phyloP scores from a whole-genome alignment of 352 stramenopile genomes.

The Pythium oligandrum region DNA sequence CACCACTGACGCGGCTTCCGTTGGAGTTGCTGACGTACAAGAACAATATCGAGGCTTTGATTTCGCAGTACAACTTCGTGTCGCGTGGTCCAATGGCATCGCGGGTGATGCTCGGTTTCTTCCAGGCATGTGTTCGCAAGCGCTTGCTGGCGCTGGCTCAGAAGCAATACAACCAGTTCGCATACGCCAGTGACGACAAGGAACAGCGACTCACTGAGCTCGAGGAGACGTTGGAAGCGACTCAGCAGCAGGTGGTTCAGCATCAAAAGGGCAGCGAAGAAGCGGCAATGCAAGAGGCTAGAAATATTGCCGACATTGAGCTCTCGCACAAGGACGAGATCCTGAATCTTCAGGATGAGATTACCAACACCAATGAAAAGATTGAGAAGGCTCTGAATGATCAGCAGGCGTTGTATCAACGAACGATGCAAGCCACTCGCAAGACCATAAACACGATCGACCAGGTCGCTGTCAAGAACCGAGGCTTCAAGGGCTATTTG shows the following conservation, averaged over 20 bases:
- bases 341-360: slow-evolving; percentile 29
- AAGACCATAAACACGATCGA: slow-evolving; percentile 77
- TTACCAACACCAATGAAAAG: slow-evolving; percentile 29
- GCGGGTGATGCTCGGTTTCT: slow-evolving; percentile 52
- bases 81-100: slow-evolving; percentile 45
- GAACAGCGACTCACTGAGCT: slow-evolving; percentile 42
- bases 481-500: slow-evolving; percentile 62
- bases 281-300: slow-evolving; percentile 41
- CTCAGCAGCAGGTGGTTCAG: slow-evolving; percentile 39
- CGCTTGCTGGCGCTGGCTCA: slow-evolving; percentile 39
- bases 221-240: slow-evolving; percentile 39
- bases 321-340: slow-evolving; percentile 36
- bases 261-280: slow-evolving; percentile 44
- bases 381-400: slow-evolving; percentile 49
- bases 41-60: slow-evolving; percentile 70
- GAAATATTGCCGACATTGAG: slow-evolving; percentile 43
- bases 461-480: slow-evolving; percentile 57
- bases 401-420: slow-evolving; percentile 65
- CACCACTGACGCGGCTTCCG: slow-evolving; percentile 43
- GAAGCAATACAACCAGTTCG: slow-evolving; percentile 64
- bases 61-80: slow-evolving; percentile 77
- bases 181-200: slow-evolving; percentile 40
- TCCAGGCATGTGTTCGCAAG: slow-evolving; percentile 43
- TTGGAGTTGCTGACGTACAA: slow-evolving; percentile 74
- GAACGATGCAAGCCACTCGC: slow-evolving; percentile 71